These are phyloP conservation scores for Desmodesmus armatus DNA, from an alignment of 139 green algal genomes.

Conservation along the genomic window DNA sequence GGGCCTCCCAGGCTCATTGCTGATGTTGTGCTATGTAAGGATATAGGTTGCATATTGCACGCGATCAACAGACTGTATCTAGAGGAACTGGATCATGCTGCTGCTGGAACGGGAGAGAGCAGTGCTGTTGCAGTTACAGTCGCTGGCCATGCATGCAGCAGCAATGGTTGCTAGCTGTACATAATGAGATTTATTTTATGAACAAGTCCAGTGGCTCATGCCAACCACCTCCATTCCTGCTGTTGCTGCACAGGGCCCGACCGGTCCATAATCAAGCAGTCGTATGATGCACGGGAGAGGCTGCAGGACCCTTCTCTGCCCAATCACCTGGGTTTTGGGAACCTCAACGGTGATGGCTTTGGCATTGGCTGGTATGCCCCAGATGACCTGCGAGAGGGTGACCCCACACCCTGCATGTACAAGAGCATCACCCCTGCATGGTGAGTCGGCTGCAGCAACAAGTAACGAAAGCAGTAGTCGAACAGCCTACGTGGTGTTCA, in stretches of 20 bases:
- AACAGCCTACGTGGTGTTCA: too few relatives aligned
- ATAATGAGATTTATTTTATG: too few relatives aligned
- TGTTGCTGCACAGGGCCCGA: slow-evolving; percentile 69
- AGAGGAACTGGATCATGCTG: too few relatives aligned
- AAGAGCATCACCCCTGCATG: slow-evolving; percentile 92
- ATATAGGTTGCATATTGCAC: background rate
- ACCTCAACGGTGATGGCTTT: slow-evolving; percentile 96
- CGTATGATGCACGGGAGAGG: slow-evolving; percentile 93
- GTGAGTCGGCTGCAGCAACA: slow-evolving; percentile 41
- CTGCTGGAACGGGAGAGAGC: too few relatives aligned
- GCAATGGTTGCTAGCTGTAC: too few relatives aligned
- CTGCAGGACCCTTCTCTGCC: slow-evolving; percentile 74
- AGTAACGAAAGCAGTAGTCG: too few relatives aligned
- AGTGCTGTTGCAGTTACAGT: too few relatives aligned
- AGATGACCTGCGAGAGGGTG: slow-evolving; percentile 54
- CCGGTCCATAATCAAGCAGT: slow-evolving; percentile 95
- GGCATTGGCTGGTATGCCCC: slow-evolving; percentile 91
- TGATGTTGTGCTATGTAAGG: slow-evolving; percentile 81
- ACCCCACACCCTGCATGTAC: slow-evolving; percentile 91
- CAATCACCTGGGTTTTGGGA: slow-evolving; percentile 75
- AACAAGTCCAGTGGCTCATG: too few relatives aligned
- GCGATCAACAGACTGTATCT: too few relatives aligned
- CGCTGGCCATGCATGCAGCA: too few relatives aligned
- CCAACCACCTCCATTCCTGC: too few relatives aligned
- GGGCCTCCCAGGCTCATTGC: slow-evolving; percentile 84